Evolutionary conservation across 2,329 filamentous ascomycete genomes (phyloP), one percentile per base, ranked within the genome.

Genomic region (Diaporthe caulivora): DNA sequence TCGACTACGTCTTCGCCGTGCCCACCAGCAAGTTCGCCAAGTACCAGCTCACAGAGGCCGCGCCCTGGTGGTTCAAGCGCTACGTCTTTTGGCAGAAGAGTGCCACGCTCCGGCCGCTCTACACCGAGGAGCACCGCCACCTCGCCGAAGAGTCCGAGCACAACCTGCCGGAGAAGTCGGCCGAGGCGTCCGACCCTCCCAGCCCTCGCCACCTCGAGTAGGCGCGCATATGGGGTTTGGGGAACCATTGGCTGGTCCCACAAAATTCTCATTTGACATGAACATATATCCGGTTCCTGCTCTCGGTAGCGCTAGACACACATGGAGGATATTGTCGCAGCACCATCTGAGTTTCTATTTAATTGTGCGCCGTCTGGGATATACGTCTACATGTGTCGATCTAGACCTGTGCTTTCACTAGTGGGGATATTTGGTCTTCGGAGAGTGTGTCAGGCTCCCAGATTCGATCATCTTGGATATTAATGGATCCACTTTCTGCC

Each of bases 1-100:
- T 92, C 37, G 90, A 92, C 76, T 87, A 88, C 75, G 85, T 89
- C 70, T 90, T 89, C 77, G 90, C 88, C 15, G 90, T 92, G 3
- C 90, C 90, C 2, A 91, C 89, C 13, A 83, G 86, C 34, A 87
- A 84, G 57, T 90, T 90, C 77, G 86, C 89, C 81, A 83, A 81
- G 72, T 92, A 92, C 76, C 90, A 92, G 78, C 75, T 87, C 29
- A 86, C 82, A 76, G 86, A 87, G 73, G 86, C 85, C 2, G 79
- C 91, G 15, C 91, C 91, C 0, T 92, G 87, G 83, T 92, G 89
- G 88, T 79, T 89, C 77, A 89, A 86, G 78, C 85, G 88, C 44
- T 91, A 87, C 79, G 79, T 92, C 26, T 79, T 92, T 55, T 83
- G 86, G 44, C 83, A 85, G 72, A 87, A 87, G 77, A 79, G 80